phyloP scores from a whole-genome alignment of 78 protist species.

The Planoprotostelium fungivorum region DNA sequence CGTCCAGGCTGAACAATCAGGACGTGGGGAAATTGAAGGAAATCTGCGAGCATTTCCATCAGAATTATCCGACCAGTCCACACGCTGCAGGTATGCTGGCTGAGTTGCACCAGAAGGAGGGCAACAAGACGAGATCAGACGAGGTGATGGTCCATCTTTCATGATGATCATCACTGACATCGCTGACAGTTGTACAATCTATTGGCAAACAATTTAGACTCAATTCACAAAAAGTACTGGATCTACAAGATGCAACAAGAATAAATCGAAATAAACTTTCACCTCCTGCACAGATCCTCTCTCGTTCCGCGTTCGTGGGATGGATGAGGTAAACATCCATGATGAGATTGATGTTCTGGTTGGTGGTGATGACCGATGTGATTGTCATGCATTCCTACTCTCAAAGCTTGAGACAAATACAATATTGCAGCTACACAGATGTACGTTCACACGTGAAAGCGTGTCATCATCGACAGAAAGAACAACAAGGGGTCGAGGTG shows the following conservation, averaged over 20 bases:
- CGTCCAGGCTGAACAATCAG: background rate
- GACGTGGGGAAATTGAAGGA: background rate
- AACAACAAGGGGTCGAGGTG: no score
- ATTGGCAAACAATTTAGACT: background rate
- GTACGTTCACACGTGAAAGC: no score
- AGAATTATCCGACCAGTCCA: background rate
- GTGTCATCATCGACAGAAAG: no score
- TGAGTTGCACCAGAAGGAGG: background rate
- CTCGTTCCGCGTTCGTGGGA: no score
- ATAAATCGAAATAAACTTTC: no score
- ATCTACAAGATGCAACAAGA: background rate
- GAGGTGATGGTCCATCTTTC: background rate
- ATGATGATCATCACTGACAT: background rate
- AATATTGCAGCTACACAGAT: no score
- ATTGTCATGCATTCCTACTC: no score
- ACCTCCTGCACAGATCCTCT: no score
- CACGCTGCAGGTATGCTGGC: background rate
- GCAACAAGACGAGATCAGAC: background rate
- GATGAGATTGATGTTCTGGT: no score
- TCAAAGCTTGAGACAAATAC: no score
- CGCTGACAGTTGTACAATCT: background rate
- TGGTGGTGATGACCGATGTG: no score
- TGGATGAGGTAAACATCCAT: no score
- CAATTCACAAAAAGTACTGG: background rate
- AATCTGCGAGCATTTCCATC: background rate